phyloP scores from a whole-genome alignment of 352 stramenopile species.

The Pythium vanterpoolii region DNA sequence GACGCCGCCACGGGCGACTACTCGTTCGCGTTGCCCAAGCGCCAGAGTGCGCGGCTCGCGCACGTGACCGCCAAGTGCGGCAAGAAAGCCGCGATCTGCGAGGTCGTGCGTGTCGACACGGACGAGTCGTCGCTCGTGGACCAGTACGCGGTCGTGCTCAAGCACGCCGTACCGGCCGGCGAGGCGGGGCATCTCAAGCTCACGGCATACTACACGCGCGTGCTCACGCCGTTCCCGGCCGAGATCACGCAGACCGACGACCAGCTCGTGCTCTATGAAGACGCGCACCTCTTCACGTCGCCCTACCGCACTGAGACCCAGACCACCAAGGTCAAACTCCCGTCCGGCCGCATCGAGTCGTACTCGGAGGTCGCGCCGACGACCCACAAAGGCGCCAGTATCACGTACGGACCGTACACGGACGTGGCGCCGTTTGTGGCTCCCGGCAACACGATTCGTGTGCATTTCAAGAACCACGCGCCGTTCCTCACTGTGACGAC shows the following conservation, averaged over 20 bases:
- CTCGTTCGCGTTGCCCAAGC: conserved; percentile 53
- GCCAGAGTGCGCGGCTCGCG: conserved; percentile 50
- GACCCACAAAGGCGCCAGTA: conserved; percentile 61
- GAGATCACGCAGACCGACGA: conserved; percentile 81
- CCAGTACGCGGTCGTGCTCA: conserved; percentile 72
- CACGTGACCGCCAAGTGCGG: conserved; percentile 69
- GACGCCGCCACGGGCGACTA: conserved; percentile 56
- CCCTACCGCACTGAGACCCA: conserved; percentile 77
- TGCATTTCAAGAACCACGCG: conserved; percentile 87
- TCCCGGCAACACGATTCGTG: conserved; percentile 32
- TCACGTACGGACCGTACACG: conserved; percentile 81
- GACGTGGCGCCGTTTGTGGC: conserved; percentile 46
- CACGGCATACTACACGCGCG: conserved; percentile 70
- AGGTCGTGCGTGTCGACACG: conserved; percentile 50
- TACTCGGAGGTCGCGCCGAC: conserved; percentile 58
- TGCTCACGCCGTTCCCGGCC: conserved; percentile 73
- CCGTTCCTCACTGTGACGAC: conserved; percentile 86
- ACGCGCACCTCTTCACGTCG: conserved; percentile 60
- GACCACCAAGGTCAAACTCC: conserved; percentile 85
- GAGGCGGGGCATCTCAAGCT: conserved; percentile 66
- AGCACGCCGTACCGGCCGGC: conserved; percentile 48
- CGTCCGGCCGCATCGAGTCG: conserved; percentile 66
- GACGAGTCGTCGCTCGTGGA: conserved; percentile 33
- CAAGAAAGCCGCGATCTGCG: conserved; percentile 64
- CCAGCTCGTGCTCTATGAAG: conserved; percentile 81